These are phyloP conservation scores for Pseudocohnilembus persalinus DNA, from an alignment of 169 alveolate species.

Conservation along the genomic window DNA sequence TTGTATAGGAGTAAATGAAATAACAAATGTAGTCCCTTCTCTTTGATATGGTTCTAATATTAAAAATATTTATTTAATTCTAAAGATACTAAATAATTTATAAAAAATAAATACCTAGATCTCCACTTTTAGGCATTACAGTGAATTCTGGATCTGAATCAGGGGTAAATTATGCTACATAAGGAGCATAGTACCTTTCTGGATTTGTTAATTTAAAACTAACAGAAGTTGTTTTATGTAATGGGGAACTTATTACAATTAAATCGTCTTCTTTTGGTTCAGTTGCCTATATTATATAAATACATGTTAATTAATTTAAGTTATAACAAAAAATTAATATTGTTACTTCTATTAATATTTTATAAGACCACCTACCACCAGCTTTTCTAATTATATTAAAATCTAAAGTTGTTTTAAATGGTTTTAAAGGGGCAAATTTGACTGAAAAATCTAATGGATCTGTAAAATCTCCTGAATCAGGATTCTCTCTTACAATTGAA, in stretches of 20 bases:
- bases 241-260: slow-evolving; percentile 84
- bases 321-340: neutral
- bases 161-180: slow-evolving; percentile 89
- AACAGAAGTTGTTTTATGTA: slow-evolving; percentile 86
- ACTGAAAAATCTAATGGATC: slow-evolving; percentile 67
- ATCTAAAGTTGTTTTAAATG: slow-evolving; percentile 82
- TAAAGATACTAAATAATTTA: too few species aligned
- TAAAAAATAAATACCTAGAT: slow-evolving; percentile 1
- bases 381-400: slow-evolving; percentile 75
- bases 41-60: slow-evolving; percentile 88
- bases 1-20: slow-evolving; percentile 90
- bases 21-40: slow-evolving; percentile 87
- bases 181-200: slow-evolving; percentile 78
- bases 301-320: slow-evolving; percentile 32
- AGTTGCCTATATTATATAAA: slow-evolving; percentile 80
- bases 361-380: slow-evolving; percentile 92
- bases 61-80: too few species aligned
- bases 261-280: slow-evolving; percentile 92
- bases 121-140: slow-evolving; percentile 78
- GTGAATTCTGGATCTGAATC: slow-evolving; percentile 84
- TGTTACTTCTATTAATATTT: neutral
- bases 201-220: slow-evolving; percentile 78
- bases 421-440: slow-evolving; percentile 86
- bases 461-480: slow-evolving; percentile 45
- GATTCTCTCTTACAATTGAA: slow-evolving; percentile 37